Evolutionary conservation across 306 rosid genomes (phyloP).

Genomic region (Glycine tomentella): DNA sequence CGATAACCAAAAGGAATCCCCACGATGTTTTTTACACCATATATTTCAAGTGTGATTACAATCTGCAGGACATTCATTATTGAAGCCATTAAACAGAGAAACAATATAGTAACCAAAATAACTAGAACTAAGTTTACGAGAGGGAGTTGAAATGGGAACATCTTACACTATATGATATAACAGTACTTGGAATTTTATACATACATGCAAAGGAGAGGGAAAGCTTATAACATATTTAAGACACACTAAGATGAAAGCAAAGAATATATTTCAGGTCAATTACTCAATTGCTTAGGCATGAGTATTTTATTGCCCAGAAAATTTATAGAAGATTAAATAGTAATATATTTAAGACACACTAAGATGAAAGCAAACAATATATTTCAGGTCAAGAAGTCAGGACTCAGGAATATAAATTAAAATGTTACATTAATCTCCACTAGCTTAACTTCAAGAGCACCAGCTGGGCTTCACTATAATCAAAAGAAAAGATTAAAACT

Average conservation of each 20-base stretch:
- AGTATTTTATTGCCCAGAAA: slow-evolving; percentile 3
- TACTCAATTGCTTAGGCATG: slow-evolving; percentile 19
- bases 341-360: neutral
- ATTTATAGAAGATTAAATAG: slow-evolving; percentile 13
- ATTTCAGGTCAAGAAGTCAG: neutral
- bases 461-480: neutral
- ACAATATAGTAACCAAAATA: slow-evolving; percentile 23
- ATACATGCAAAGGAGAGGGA: neutral
- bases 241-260: neutral
- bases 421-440: neutral
- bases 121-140: slow-evolving; percentile 16
- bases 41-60: slow-evolving; percentile 96
- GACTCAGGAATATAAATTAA: slow-evolving; percentile 1
- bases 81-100: slow-evolving; percentile 38
- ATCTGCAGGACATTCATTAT: slow-evolving; percentile 68
- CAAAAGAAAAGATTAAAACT: no score
- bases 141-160: slow-evolving; percentile 8
- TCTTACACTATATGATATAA: slow-evolving; percentile 13
- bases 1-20: slow-evolving; percentile 99
- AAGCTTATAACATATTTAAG: slow-evolving; percentile 4
- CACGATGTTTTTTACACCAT: slow-evolving; percentile 89
- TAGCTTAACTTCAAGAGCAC: slow-evolving; percentile 16
- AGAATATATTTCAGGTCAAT: slow-evolving; percentile 15
- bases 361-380: slow-evolving; percentile 5
- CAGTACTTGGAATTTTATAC: neutral